These are phyloP conservation scores for Porpolomopsis calyptriformis DNA, from an alignment of 768 basidiomycete genomes.

Conservation along the genomic window DNA sequence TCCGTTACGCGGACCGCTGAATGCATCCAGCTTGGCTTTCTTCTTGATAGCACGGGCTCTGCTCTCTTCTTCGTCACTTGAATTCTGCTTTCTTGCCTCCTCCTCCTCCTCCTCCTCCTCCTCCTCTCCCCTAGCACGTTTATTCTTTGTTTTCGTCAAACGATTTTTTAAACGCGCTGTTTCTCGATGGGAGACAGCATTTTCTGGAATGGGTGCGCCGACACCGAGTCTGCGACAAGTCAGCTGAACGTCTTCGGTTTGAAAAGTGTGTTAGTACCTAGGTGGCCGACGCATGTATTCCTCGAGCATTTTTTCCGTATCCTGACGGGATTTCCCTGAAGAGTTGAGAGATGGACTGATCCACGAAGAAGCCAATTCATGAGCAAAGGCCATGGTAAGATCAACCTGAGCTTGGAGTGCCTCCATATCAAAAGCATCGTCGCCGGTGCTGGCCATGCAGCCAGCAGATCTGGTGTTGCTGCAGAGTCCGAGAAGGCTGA, in stretches of 20 bases:
- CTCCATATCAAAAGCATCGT: conserved; percentile 55
- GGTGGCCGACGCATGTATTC: conserved; percentile 61
- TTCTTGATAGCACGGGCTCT: conserved; percentile 49
- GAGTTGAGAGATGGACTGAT: conserved; percentile 43
- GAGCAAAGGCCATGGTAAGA: conserved; percentile 65
- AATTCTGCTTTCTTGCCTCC: conserved; percentile 15
- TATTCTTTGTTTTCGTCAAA: conserved; percentile 39
- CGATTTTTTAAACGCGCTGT: conserved; percentile 52
- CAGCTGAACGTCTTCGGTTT: neutral
- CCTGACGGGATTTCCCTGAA: conserved; percentile 25
- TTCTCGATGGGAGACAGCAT: conserved; percentile 37
- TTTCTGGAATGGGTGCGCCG: conserved; percentile 51
- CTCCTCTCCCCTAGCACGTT: conserved; percentile 35
- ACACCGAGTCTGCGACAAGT: conserved; percentile 51
- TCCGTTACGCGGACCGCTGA: conserved; percentile 15
- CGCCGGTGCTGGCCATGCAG: conserved; percentile 20
- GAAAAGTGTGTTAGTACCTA: conserved; percentile 43
- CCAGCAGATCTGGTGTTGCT: no score
- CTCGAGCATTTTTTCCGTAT: conserved; percentile 46
- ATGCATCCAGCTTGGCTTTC: conserved; percentile 50
- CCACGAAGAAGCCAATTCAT: conserved; percentile 70
- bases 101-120: conserved; percentile 31
- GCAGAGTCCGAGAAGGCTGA: neutral
- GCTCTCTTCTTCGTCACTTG: conserved; percentile 48
- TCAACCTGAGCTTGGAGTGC: conserved; percentile 75